Evolutionary conservation across 371 early-diverging fungal species (phyloP).

Genomic region (Mortierella sp.): DNA sequence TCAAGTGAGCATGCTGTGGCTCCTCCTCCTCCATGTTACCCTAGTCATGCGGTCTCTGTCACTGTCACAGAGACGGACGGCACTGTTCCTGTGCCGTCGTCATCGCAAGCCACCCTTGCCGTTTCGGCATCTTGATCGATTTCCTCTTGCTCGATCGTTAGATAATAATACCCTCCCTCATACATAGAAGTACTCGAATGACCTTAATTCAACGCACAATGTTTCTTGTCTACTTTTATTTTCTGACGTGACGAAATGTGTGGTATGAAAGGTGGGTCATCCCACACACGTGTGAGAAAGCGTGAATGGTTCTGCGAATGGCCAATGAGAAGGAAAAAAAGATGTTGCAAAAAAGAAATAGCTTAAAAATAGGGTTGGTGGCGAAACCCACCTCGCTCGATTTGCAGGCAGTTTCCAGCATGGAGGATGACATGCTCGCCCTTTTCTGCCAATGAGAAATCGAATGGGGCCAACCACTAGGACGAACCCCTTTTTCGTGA

Average conservation of each 20-base stretch:
- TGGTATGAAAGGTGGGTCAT: not conserved
- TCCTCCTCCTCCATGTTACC: not conserved
- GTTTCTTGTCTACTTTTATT: not conserved
- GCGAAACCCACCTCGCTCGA: too few relatives aligned
- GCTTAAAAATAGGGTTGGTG: too few relatives aligned
- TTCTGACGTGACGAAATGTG: not conserved
- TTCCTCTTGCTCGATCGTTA: not conserved
- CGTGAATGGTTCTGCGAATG: not conserved
- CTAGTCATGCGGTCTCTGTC: not conserved
- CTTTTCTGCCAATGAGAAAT: too few relatives aligned
- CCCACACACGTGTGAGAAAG: not conserved
- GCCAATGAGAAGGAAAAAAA: not conserved
- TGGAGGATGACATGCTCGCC: too few relatives aligned
- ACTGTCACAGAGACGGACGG: not conserved
- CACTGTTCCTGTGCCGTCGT: not conserved
- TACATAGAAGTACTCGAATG: not conserved
- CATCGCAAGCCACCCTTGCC: not conserved
- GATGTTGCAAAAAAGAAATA: not conserved
- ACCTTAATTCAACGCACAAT: not conserved
- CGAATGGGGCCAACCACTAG: too few relatives aligned
- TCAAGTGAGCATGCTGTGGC: not conserved
- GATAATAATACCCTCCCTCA: not conserved
- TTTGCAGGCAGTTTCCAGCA: too few relatives aligned
- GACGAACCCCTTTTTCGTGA: too few relatives aligned
- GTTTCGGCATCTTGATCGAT: not conserved